Evolutionary conservation across 352 stramenopile genomes (phyloP).

Genomic region (Globisporangium spiculum): DNA sequence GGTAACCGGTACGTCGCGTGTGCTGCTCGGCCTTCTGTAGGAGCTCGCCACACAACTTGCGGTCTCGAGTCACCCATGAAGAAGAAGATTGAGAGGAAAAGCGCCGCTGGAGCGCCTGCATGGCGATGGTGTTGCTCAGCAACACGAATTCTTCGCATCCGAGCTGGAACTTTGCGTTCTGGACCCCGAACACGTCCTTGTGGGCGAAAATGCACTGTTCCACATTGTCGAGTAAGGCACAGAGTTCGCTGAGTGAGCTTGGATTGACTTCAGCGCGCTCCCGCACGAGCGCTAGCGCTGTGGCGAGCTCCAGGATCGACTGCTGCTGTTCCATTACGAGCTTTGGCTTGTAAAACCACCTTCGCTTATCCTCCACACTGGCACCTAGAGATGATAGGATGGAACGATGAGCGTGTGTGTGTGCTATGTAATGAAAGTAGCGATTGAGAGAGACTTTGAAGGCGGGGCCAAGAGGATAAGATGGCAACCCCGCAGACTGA

Average conservation of each 20-base stretch:
- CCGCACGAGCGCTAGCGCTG: constrained; percentile 31
- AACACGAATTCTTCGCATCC: constrained; percentile 62
- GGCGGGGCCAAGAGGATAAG: background rate
- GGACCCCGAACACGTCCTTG: constrained; percentile 42
- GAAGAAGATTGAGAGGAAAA: background rate
- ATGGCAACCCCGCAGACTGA: background rate
- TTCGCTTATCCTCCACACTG: background rate
- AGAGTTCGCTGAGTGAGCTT: constrained; percentile 10
- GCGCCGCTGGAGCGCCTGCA: constrained; percentile 39
- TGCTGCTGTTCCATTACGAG: constrained; percentile 26
- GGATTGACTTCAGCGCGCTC: constrained; percentile 13
- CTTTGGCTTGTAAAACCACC: background rate
- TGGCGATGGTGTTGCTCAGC: constrained; percentile 54
- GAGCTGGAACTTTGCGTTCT: constrained; percentile 44
- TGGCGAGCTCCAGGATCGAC: constrained; percentile 43
- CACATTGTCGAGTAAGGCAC: constrained; percentile 29
- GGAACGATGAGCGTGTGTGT: background rate
- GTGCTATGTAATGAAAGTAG: background rate
- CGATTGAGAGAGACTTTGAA: background rate
- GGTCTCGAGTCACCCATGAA: background rate
- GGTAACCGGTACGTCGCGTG: constrained; percentile 40
- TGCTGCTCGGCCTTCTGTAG: constrained; percentile 51
- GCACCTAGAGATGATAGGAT: background rate
- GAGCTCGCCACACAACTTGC: constrained; percentile 26
- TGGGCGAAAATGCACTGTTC: constrained; percentile 45